phyloP scores from a whole-genome alignment of 495 filamentous ascomycete species.

The Neurospora sp. region DNA sequence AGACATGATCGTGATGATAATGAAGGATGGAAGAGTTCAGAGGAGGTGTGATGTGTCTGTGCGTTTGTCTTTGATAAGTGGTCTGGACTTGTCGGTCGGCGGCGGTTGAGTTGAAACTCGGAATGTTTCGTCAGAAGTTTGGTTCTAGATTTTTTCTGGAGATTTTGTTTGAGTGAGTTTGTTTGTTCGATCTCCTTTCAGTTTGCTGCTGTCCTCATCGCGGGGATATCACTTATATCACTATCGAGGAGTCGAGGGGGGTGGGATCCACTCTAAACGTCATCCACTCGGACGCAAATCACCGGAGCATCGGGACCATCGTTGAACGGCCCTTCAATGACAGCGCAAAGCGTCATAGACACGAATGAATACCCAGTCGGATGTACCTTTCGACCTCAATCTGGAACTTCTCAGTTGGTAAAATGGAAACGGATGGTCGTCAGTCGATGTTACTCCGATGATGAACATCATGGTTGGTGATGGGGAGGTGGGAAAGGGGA shows the following conservation, averaged over 20 bases:
- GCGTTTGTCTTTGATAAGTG: neutral
- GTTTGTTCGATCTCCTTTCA: neutral
- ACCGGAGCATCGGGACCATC: neutral
- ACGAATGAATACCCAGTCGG: neutral
- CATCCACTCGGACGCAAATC: neutral
- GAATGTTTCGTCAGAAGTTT: neutral
- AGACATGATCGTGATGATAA: conserved; percentile 4
- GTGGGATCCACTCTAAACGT: neutral
- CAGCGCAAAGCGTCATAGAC: neutral
- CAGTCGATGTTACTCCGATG: neutral
- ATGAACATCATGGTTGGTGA: neutral
- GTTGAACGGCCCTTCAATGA: neutral
- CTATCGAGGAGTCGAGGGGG: neutral
- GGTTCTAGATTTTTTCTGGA: neutral
- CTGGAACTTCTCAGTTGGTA: neutral
- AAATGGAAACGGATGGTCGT: neutral
- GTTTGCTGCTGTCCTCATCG: neutral
- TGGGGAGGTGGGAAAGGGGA: neutral
- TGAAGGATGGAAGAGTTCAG: neutral
- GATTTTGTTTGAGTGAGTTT: neutral
- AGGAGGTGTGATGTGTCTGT: neutral
- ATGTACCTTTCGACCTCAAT: neutral
- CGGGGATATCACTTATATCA: neutral
- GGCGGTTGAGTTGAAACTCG: neutral
- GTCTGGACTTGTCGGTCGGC: neutral